A percentile compares a stretch with the other conserved stretches of the same genome.
phyloP scores from a whole-genome alignment of 2,329 filamentous ascomycete genomes.

The Tolypocladium tropicale region DNA sequence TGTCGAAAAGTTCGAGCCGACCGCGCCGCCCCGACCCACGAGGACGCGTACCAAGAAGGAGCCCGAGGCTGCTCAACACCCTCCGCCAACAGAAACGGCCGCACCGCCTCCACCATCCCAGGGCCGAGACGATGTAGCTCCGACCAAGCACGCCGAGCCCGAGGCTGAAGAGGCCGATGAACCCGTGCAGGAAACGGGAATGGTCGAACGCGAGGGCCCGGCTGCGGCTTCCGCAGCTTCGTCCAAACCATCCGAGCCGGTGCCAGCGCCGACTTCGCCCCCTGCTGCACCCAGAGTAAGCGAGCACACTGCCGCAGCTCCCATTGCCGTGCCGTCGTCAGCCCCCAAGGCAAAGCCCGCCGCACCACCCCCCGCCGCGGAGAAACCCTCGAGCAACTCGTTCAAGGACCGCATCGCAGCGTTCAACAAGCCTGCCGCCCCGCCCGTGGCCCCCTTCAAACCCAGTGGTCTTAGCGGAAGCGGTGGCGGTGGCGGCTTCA shows the following conservation, averaged over 20 bases:
- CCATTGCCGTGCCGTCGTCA: slow-evolving; percentile 16
- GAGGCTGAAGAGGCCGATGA: slow-evolving; percentile 25
- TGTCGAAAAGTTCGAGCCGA: slow-evolving; percentile 90
- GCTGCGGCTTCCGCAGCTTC: slow-evolving; percentile 14
- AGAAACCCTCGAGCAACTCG: slow-evolving; percentile 66
- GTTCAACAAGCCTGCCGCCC: slow-evolving; percentile 83
- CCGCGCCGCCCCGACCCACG: slow-evolving; percentile 74
- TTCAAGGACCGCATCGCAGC: slow-evolving; percentile 95
- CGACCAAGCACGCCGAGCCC: slow-evolving; percentile 18
- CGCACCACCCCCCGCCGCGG: slow-evolving; percentile 55
- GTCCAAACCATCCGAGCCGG: slow-evolving; percentile 19
- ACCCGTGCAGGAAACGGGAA: slow-evolving; percentile 15
- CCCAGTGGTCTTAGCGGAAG: slow-evolving; percentile 52
- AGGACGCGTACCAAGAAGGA: slow-evolving; percentile 61
- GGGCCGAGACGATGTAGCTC: slow-evolving; percentile 16
- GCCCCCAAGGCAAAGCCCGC: slow-evolving; percentile 30
- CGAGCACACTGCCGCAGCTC: slow-evolving; percentile 23
- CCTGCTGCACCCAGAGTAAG: slow-evolving; percentile 24
- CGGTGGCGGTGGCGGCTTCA: slow-evolving; percentile 52
- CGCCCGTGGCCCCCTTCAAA: slow-evolving; percentile 85
- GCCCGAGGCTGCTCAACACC: slow-evolving; percentile 21
- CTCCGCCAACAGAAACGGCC: slow-evolving; percentile 24
- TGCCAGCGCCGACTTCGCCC: slow-evolving; percentile 7
- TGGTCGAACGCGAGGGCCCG: slow-evolving; percentile 23
- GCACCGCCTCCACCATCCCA: slow-evolving; percentile 23